A percentile compares a stretch with the other conserved stretches of the same genome.
Evolutionary conservation across 2,329 filamentous ascomycete genomes (phyloP).

Genomic region (Trichoderma sp.): DNA sequence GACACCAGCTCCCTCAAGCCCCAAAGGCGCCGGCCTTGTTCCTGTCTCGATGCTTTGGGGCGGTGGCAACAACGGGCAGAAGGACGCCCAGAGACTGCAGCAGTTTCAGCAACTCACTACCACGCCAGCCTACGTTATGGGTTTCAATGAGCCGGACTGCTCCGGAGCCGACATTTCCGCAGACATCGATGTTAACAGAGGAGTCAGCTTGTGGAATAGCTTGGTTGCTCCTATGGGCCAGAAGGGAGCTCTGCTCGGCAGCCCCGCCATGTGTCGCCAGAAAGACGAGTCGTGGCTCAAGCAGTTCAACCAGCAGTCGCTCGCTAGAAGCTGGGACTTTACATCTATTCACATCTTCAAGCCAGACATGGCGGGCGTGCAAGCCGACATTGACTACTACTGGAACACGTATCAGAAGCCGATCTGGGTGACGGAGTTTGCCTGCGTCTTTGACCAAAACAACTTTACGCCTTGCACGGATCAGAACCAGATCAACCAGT

Average conservation of each 20-base stretch:
- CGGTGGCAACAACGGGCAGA: constrained; percentile 19
- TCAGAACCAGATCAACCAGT: constrained; percentile 22
- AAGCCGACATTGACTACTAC: constrained; percentile 23
- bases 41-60: constrained; percentile 25
- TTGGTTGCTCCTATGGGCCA: constrained; percentile 68
- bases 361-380: constrained; percentile 22
- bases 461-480: constrained; percentile 20
- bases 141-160: constrained; percentile 24
- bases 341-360: constrained; percentile 24
- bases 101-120: constrained; percentile 19
- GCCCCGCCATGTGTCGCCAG: constrained; percentile 60
- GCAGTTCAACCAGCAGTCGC: constrained; percentile 17
- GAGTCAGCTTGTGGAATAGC: constrained; percentile 47
- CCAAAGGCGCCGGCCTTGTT: constrained; percentile 13
- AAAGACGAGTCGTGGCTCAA: constrained; percentile 24
- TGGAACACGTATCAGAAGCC: constrained; percentile 25
- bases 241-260: constrained; percentile 51
- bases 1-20: constrained; percentile 19
- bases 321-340: constrained; percentile 22
- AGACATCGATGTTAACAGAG: constrained; percentile 30
- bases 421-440: constrained; percentile 23
- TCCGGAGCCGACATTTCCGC: constrained; percentile 21
- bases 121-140: constrained; percentile 21
- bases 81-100: constrained; percentile 18
- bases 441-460: constrained; percentile 22